Evolutionary conservation across 2,329 filamentous ascomycete genomes (phyloP).

Genomic region (Clonostachys byssicola): DNA sequence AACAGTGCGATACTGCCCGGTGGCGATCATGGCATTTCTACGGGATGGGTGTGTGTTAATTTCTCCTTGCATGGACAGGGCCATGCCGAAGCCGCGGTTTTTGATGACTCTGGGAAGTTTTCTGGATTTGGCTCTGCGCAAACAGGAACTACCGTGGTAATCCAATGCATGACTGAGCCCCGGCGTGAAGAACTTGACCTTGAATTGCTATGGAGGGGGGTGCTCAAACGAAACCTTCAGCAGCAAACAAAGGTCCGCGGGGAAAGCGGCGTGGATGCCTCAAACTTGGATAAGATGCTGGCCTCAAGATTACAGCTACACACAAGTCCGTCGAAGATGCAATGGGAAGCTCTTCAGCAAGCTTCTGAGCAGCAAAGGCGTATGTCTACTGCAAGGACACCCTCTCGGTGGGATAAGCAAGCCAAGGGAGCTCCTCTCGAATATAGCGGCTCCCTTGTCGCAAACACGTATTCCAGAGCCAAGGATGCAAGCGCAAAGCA

Average conservation of each 20-base stretch:
- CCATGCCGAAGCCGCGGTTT: conserved; percentile 37
- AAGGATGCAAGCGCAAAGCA: not conserved
- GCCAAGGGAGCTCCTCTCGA: conserved; percentile 3
- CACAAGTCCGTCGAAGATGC: conserved; percentile 16
- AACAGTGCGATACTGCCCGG: conserved; percentile 60
- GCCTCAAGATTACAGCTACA: conserved; percentile 24
- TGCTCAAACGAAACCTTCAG: conserved; percentile 27
- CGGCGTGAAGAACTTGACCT: conserved; percentile 48
- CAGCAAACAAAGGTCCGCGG: conserved; percentile 21
- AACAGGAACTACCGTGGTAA: conserved; percentile 46
- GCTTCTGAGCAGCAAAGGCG: conserved; percentile 24
- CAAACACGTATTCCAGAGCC: not conserved
- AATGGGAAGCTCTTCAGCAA: conserved; percentile 26
- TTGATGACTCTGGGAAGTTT: conserved; percentile 51
- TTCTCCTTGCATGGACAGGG: conserved; percentile 55
- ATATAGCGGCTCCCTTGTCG: too few relatives aligned
- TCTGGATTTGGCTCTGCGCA: conserved; percentile 69
- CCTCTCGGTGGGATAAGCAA: not conserved
- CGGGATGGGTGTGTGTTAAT: conserved; percentile 95
- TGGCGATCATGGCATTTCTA: conserved; percentile 81
- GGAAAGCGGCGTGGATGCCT: conserved; percentile 11
- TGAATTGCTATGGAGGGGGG: conserved; percentile 45
- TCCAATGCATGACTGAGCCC: conserved; percentile 54
- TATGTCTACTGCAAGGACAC: not conserved
- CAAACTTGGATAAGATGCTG: conserved; percentile 21